A percentile compares a stretch with the other conserved stretches of the same genome.
Conservation (phyloP, 495 filamentous ascomycete species). For the Xylaria cubensis region DNA sequence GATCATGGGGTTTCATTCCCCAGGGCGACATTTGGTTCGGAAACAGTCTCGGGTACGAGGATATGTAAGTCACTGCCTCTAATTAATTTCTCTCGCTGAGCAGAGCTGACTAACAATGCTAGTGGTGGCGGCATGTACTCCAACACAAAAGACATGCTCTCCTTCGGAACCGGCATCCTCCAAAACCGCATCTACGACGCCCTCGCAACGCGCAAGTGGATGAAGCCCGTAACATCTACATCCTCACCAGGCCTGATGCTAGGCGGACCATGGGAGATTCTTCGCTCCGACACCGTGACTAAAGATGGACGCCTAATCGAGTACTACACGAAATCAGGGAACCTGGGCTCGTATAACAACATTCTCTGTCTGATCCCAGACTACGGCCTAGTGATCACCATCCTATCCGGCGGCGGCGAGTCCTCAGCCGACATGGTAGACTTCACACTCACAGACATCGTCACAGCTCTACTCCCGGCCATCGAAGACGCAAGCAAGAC, state of each 20-base stretch:
- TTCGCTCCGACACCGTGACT: constrained; percentile 42
- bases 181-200: constrained; percentile 51
- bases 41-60: constrained; percentile 51
- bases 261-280: constrained; percentile 66
- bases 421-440: constrained; percentile 34
- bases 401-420: constrained; percentile 50
- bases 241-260: constrained; percentile 50
- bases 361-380: constrained; percentile 57
- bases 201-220: constrained; percentile 58
- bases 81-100: background rate
- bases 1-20: constrained; percentile 49
- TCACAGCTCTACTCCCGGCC: constrained; percentile 48
- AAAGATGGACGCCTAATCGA: constrained; percentile 51
- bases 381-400: constrained; percentile 57
- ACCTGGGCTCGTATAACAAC: constrained; percentile 54
- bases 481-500: constrained; percentile 54
- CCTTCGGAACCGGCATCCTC: constrained; percentile 58
- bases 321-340: constrained; percentile 64
- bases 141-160: constrained; percentile 58
- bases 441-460: constrained; percentile 43
- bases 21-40: constrained; percentile 48
- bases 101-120: constrained; percentile 17
- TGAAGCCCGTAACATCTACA: constrained; percentile 60
- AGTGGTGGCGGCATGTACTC: constrained; percentile 60
- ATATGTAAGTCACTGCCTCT: constrained; percentile 44